Percentiles rank a stretch among this genome's conserved stretches.
These are phyloP conservation scores for Atalantia buxifolia DNA, from an alignment of 345 rosid genomes.

Conservation along the genomic window DNA sequence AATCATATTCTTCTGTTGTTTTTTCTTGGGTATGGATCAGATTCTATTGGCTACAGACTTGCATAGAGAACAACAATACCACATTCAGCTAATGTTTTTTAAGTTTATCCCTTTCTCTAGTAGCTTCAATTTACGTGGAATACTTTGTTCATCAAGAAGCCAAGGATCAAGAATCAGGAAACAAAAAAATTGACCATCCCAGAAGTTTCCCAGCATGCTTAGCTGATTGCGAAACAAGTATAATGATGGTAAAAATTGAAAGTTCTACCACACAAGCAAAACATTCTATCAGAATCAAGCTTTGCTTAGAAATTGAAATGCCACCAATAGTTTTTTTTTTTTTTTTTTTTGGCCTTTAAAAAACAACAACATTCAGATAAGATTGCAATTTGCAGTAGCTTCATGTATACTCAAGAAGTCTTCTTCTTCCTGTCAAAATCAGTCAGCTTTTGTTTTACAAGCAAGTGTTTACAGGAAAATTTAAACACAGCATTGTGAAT, in stretches of 20 bases:
- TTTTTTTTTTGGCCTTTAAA: too few relatives aligned
- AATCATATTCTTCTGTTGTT: not conserved
- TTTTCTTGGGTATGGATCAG: not conserved
- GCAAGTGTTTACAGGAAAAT: not conserved
- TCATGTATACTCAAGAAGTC: not conserved
- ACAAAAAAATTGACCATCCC: not conserved
- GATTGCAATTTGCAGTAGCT: not conserved
- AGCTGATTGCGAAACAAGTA: not conserved
- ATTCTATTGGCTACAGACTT: not conserved
- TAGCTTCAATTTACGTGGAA: not conserved
- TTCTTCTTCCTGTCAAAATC: not conserved
- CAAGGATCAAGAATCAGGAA: not conserved
- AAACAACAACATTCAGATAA: not conserved
- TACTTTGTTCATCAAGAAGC: not conserved
- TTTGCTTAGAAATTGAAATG: not conserved
- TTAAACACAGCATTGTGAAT: not conserved
- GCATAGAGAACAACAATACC: not conserved
- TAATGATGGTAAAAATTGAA: not conserved
- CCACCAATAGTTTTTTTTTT: not conserved
- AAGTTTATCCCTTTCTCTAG: not conserved
- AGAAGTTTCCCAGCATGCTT: not conserved
- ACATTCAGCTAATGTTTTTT: not conserved
- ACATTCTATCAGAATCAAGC: not conserved
- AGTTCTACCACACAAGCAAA: not conserved
- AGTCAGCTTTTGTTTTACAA: slow-evolving; percentile 4